These are phyloP conservation scores for Schizonepeta tenuifolia DNA, from an alignment of 257 asterid species.

Conservation along the genomic window DNA sequence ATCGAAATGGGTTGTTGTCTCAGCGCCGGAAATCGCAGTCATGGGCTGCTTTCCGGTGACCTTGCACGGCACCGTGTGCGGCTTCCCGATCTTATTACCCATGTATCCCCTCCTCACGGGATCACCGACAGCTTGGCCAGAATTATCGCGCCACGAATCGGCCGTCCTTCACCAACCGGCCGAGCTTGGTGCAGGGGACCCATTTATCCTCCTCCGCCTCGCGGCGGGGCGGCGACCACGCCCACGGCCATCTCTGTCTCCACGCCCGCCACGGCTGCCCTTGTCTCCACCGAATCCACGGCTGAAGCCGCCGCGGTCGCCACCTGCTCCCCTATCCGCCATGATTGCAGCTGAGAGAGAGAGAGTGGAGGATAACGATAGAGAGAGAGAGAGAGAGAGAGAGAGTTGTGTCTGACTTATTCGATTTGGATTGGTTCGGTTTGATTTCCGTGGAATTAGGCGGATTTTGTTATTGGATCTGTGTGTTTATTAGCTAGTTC, in stretches of 20 bases:
- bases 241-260: constrained; percentile 62
- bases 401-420: constrained; percentile 50
- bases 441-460: constrained; percentile 31
- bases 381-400: too few species aligned
- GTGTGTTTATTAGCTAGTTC: constrained; percentile 41
- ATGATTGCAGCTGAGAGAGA: constrained; percentile 33
- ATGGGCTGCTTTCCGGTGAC: constrained; percentile 83
- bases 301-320: constrained; percentile 65
- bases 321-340: constrained; percentile 70
- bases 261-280: constrained; percentile 59
- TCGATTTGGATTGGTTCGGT: constrained; percentile 38
- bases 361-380: not conserved
- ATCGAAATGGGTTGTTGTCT: too few species aligned
- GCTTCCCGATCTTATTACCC: constrained; percentile 85
- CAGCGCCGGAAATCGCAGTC: too few species aligned
- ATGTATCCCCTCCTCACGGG: constrained; percentile 66
- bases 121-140: constrained; percentile 34
- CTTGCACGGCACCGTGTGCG: constrained; percentile 86
- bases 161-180: constrained; percentile 35
- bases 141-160: constrained; percentile 53
- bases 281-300: constrained; percentile 71
- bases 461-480: too few species aligned
- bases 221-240: constrained; percentile 76
- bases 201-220: constrained; percentile 60
- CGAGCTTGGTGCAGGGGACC: constrained; percentile 40